phyloP scores from a whole-genome alignment of 805 yeast species.

The Scheffersomyces lignosus region DNA sequence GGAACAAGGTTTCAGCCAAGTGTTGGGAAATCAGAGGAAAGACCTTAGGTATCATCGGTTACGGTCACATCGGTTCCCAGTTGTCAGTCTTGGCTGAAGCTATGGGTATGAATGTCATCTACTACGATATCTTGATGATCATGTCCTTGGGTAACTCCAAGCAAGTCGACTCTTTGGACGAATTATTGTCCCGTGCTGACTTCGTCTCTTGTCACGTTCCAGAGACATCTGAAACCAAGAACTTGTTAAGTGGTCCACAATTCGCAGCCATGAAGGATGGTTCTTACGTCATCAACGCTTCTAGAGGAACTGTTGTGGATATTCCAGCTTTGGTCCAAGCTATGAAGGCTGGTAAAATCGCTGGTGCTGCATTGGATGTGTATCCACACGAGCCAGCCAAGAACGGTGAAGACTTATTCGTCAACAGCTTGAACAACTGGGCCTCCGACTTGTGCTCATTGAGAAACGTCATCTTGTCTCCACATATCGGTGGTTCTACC shows the following conservation, averaged over 20 bases:
- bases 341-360: conserved; percentile 87
- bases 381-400: conserved; percentile 97
- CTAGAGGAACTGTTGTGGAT: conserved; percentile 97
- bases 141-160: conserved; percentile 97
- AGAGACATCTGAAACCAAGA: conserved; percentile 87
- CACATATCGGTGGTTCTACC: conserved; percentile 98
- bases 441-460: conserved; percentile 75
- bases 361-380: conserved; percentile 97
- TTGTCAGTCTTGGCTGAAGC: conserved; percentile 95
- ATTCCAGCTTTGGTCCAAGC: conserved; percentile 92
- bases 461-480: conserved; percentile 89
- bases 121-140: conserved; percentile 88
- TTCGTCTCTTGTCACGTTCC: conserved; percentile 95
- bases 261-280: conserved; percentile 96
- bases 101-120: conserved; percentile 94
- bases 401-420: conserved; percentile 84
- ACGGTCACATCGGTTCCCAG: conserved; percentile 98
- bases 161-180: conserved; percentile 84
- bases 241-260: conserved; percentile 86
- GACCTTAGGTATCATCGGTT: conserved; percentile 94
- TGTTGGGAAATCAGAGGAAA: conserved; percentile 99
- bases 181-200: conserved; percentile 77
- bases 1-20: conserved; percentile 93
- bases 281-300: conserved; percentile 89
- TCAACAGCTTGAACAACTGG: conserved; percentile 75